Evolutionary conservation across 768 basidiomycete genomes (phyloP).

Genomic region (Hygrophoropsis aurantiaca): DNA sequence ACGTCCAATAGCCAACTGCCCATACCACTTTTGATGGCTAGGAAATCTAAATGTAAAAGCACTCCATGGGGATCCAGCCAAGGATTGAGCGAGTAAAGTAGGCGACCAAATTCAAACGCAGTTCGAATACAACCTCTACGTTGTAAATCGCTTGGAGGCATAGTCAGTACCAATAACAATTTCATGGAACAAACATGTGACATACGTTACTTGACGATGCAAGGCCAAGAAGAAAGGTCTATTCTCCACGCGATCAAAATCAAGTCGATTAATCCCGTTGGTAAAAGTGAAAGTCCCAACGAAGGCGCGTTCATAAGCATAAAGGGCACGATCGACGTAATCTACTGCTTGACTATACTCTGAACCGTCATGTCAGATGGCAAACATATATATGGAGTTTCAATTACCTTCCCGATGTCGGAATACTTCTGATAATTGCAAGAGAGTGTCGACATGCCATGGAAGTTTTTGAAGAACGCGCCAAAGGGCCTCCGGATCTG

Average conservation of each 20-base stretch:
- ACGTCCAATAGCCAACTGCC: constrained; percentile 76
- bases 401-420: constrained; percentile 80
- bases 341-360: constrained; percentile 85
- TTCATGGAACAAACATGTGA: neutral
- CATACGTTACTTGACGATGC: constrained; percentile 80
- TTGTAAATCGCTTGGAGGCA: constrained; percentile 64
- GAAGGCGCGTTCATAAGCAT: constrained; percentile 90
- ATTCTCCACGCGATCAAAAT: constrained; percentile 90
- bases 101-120: constrained; percentile 87
- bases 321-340: constrained; percentile 88
- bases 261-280: constrained; percentile 76
- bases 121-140: constrained; percentile 89
- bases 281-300: constrained; percentile 86
- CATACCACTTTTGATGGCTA: constrained; percentile 82
- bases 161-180: neutral
- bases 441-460: constrained; percentile 91
- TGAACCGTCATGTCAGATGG: constrained; percentile 25
- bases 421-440: constrained; percentile 84
- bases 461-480: constrained; percentile 74
- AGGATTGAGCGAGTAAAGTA: constrained; percentile 84
- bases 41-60: constrained; percentile 78
- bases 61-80: constrained; percentile 88
- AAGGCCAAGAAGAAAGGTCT: constrained; percentile 89
- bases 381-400: neutral
- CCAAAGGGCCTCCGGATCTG: constrained; percentile 80